These are phyloP conservation scores for Xeromyces bisporus DNA, from an alignment of 495 filamentous ascomycete genomes.

Conservation along the genomic window DNA sequence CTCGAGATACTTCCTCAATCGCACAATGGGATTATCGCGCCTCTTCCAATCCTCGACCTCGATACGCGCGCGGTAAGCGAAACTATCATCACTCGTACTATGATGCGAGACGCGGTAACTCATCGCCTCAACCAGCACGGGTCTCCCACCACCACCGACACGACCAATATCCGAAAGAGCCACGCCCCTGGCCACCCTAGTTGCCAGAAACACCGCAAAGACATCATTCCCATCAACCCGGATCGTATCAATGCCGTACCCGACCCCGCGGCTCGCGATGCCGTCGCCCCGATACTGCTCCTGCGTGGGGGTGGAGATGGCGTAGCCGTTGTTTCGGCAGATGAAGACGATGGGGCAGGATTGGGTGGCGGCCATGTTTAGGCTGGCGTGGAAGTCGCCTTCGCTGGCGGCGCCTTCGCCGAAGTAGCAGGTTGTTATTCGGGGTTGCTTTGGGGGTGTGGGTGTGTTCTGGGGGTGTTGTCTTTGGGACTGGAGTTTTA, in stretches of 20 bases:
- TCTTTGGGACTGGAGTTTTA: background rate
- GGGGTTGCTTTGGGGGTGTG: slow-evolving; percentile 38
- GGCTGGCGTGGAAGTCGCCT: slow-evolving; percentile 91
- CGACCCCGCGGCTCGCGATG: slow-evolving; percentile 84
- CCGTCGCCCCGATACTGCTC: slow-evolving; percentile 97
- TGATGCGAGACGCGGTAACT: slow-evolving; percentile 94
- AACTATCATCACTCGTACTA: slow-evolving; percentile 94
- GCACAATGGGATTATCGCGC: slow-evolving; percentile 82
- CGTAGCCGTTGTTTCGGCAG: slow-evolving; percentile 95
- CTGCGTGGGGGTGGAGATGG: slow-evolving; percentile 83
- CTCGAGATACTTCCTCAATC: slow-evolving; percentile 86
- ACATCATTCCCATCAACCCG: slow-evolving; percentile 96
- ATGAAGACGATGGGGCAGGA: slow-evolving; percentile 86
- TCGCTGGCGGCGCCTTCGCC: slow-evolving; percentile 96
- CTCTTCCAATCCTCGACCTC: slow-evolving; percentile 98
- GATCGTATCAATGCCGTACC: slow-evolving; percentile 94
- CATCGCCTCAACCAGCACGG: slow-evolving; percentile 89
- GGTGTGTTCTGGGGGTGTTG: slow-evolving; percentile 56
- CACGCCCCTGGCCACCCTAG: slow-evolving; percentile 55
- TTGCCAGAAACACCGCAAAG: slow-evolving; percentile 79
- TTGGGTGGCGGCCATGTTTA: slow-evolving; percentile 91
- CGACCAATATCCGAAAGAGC: slow-evolving; percentile 59
- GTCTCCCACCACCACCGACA: slow-evolving; percentile 66
- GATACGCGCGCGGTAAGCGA: slow-evolving; percentile 82
- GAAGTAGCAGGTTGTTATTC: slow-evolving; percentile 84